Base-by-base conservation (phyloP, 495 filamentous ascomycete genomes). In the Hamigera avellanea region DNA sequence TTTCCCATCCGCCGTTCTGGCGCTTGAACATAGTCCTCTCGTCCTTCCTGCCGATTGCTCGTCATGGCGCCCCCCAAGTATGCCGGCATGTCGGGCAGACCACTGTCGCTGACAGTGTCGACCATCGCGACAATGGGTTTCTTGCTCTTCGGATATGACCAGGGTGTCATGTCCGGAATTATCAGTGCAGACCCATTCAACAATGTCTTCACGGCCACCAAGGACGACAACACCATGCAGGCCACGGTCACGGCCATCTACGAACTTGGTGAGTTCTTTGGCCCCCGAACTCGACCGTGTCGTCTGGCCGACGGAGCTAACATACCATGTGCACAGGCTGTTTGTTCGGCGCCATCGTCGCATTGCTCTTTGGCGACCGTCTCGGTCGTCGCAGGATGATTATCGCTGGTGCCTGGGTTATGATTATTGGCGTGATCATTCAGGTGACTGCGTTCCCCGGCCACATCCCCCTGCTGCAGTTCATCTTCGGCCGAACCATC, bases 351-450 rank as follows among this genome's bases (percentile, higher is more conserved):
- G 82, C 85, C 31, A 71, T 88, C 36, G 76, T 76, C 35, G 77
- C 83, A 14, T 61, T 89, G 26, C 59, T 65, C 23, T 66, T 74
- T 33, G 85, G 81, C 35, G 85, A 93, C 45, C 43, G 57, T 9
- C 56, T 84, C 4, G 84, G 85, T 14, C 66, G 85, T 45, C 66
- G 80, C 10, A 70, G 71, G 50, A 77, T 79, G 51, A 50, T 77
- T 4, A 59, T 64, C 19, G 30, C 42, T 26, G 85, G 85, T 37
- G 81, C 73, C n/a, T 36, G 57, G n/a, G 67, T 87, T 46, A 89
- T 91, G 84, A 78, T 87, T 36, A 37, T 83, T 6, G 84, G 84
- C 19, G 80, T 86, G 23, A 64, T 81, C 26, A 84, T 89, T 40
- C 84, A 91, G 49, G 62, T 83, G 14, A 72, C 77, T 7, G 50